These are phyloP conservation scores for Hordeum marinum DNA, from an alignment of 176 grass and related monocot species.

Conservation along the genomic window DNA sequence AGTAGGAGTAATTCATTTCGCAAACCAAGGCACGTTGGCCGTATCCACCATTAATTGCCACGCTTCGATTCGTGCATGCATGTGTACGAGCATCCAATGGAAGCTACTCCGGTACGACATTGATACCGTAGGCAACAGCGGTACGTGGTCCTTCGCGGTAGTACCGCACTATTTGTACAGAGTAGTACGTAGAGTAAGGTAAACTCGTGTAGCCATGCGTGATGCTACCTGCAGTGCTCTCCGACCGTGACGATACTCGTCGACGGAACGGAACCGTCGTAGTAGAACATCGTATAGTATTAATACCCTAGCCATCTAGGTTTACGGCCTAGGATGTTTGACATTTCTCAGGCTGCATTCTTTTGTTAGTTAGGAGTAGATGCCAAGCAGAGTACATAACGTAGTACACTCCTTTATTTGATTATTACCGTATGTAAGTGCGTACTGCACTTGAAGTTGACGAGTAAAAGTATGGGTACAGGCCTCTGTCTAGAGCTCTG, in stretches of 20 bases:
- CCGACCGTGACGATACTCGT: too few species aligned
- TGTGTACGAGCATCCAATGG: slow-evolving; percentile 20
- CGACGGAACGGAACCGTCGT: slow-evolving; percentile 1
- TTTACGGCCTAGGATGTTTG: not conserved
- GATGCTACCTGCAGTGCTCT: not conserved
- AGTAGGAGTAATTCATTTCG: not conserved
- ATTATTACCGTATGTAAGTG: too few species aligned
- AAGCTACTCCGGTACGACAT: not conserved
- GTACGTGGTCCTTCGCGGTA: not conserved
- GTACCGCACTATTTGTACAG: not conserved
- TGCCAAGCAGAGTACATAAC: too few species aligned
- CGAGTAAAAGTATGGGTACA: not conserved
- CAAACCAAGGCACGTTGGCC: not conserved
- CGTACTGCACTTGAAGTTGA: not conserved
- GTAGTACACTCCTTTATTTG: too few species aligned
- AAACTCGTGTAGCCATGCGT: not conserved
- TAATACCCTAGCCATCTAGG: not conserved
- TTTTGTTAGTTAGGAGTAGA: too few species aligned
- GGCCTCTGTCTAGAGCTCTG: too few species aligned
- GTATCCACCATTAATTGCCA: not conserved
- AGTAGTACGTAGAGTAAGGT: not conserved
- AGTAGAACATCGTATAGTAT: too few species aligned
- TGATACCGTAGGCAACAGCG: not conserved
- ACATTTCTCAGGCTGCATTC: not conserved
- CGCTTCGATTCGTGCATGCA: not conserved